Conservation (phyloP, 768 basidiomycete genomes). For the Pisolithus marmoratus region DNA sequence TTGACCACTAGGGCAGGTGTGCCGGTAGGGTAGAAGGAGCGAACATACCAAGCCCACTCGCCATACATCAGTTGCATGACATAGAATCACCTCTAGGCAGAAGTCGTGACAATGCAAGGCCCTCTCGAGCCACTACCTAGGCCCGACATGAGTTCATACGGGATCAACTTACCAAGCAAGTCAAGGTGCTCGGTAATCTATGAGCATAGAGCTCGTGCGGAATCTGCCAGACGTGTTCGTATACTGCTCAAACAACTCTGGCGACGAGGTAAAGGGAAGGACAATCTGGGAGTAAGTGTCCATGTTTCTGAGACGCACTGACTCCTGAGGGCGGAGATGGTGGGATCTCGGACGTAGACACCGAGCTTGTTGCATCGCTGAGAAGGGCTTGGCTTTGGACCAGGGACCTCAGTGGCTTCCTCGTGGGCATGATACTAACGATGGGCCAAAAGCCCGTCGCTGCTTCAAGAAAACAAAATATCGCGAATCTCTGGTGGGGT, state of each 20-base stretch:
- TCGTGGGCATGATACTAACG: slow-evolving; percentile 49
- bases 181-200: slow-evolving; percentile 84
- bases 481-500: slow-evolving; percentile 41
- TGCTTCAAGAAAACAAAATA: background rate
- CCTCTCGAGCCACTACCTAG: slow-evolving; percentile 55
- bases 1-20: slow-evolving; percentile 72
- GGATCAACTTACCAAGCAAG: slow-evolving; percentile 74
- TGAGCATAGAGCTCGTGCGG: slow-evolving; percentile 63
- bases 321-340: slow-evolving; percentile 11
- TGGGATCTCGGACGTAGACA: slow-evolving; percentile 10
- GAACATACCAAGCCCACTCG: slow-evolving; percentile 58
- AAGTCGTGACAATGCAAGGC: slow-evolving; percentile 80
- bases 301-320: slow-evolving; percentile 46
- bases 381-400: slow-evolving; percentile 55
- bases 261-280: slow-evolving; percentile 64
- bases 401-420: slow-evolving; percentile 46
- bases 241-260: slow-evolving; percentile 65
- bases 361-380: slow-evolving; percentile 23
- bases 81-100: slow-evolving; percentile 60
- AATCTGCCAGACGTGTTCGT: slow-evolving; percentile 71
- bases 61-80: background rate
- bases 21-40: slow-evolving; percentile 55
- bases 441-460: slow-evolving; percentile 1
- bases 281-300: slow-evolving; percentile 66
- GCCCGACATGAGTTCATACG: slow-evolving; percentile 78